These are phyloP conservation scores for Myriangium duriaei DNA, from an alignment of 2,329 filamentous ascomycete species.

Conservation along the genomic window DNA sequence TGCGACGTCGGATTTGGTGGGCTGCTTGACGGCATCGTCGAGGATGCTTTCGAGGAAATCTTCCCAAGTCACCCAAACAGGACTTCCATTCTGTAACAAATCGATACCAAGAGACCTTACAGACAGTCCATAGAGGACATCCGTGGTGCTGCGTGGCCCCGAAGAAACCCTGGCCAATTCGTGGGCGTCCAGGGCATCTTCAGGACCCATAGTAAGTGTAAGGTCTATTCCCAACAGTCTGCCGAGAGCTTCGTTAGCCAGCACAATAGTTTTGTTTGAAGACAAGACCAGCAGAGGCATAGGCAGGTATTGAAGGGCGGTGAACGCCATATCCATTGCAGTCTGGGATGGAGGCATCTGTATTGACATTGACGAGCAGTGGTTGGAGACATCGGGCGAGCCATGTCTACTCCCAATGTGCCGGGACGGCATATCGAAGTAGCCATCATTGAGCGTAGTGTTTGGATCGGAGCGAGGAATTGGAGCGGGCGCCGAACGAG, in stretches of 20 bases:
- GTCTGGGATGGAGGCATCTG: slow-evolving; percentile 20
- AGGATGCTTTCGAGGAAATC: slow-evolving; percentile 33
- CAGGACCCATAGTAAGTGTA: slow-evolving; percentile 14
- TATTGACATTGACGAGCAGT: slow-evolving; percentile 18
- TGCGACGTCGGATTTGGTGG: neutral
- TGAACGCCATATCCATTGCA: slow-evolving; percentile 40
- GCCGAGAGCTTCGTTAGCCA: slow-evolving; percentile 67
- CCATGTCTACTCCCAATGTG: slow-evolving; percentile 10
- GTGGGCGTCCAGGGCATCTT: slow-evolving; percentile 26
- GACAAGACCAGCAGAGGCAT: slow-evolving; percentile 59
- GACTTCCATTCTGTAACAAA: slow-evolving; percentile 53
- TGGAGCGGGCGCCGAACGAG: too few relatives aligned
- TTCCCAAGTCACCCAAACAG: slow-evolving; percentile 40
- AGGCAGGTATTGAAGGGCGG: slow-evolving; percentile 61
- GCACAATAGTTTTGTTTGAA: slow-evolving; percentile 53
- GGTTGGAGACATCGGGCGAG: slow-evolving; percentile 7
- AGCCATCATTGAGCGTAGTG: slow-evolving; percentile 6
- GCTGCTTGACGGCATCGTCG: slow-evolving; percentile 25
- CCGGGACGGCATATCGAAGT: slow-evolving; percentile 11
- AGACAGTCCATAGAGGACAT: slow-evolving; percentile 51
- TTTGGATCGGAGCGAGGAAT: neutral
- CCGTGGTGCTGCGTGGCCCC: slow-evolving; percentile 31
- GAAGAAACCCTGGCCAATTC: slow-evolving; percentile 1
- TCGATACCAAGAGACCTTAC: slow-evolving; percentile 61
- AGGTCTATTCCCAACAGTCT: slow-evolving; percentile 50